Evolutionary conservation across 305 asterid species (phyloP).

Genomic region (Salvia sclarea): DNA sequence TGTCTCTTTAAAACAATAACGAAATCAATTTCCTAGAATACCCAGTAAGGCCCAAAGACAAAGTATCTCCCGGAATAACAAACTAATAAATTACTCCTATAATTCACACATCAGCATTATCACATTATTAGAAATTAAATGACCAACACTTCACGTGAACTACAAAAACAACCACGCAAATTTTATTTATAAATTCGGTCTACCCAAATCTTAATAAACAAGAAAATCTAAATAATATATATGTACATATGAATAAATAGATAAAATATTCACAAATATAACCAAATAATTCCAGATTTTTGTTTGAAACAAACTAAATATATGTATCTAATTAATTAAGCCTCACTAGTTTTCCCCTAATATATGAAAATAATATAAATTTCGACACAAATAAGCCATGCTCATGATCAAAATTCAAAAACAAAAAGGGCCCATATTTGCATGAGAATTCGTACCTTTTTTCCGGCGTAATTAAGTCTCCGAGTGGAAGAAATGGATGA

Average conservation of each 20-base stretch:
- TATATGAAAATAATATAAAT: neutral
- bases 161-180: neutral
- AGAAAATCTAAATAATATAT: neutral
- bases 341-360: neutral
- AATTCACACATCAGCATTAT: neutral
- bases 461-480: neutral
- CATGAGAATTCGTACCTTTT: slow-evolving; percentile 5
- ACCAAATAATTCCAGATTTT: no score
- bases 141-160: neutral
- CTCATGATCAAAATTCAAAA: slow-evolving; percentile 3
- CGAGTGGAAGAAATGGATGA: slow-evolving; percentile 26
- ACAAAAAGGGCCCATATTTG: slow-evolving; percentile 14
- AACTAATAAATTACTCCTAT: neutral
- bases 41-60: neutral
- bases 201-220: neutral
- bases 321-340: no score
- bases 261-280: no score
- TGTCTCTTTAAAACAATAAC: neutral
- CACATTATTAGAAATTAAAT: neutral
- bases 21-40: neutral
- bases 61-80: neutral
- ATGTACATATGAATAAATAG: neutral
- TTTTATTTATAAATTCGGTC: neutral
- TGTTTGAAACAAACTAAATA: neutral
- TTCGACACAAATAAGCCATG: neutral